phyloP scores from a whole-genome alignment of 176 grass and related monocot genomes.

The Avena sativa region DNA sequence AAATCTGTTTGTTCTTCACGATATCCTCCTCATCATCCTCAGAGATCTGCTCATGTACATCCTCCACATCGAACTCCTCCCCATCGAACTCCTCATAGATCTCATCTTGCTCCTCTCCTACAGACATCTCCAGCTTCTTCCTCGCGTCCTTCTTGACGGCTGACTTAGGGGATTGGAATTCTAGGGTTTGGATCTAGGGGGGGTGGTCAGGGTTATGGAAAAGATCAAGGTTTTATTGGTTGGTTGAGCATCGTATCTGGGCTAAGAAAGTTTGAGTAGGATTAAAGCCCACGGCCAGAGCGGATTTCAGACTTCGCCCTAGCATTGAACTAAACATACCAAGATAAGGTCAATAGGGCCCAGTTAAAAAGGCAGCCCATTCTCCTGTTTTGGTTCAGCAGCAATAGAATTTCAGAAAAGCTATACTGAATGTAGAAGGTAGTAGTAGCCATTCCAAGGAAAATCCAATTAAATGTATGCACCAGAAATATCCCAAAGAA shows the following conservation, averaged over 20 bases:
- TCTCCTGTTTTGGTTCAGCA: not conserved
- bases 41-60: constrained; percentile 40
- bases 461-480: not conserved
- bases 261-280: not conserved
- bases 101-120: not conserved
- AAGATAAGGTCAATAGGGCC: not conserved
- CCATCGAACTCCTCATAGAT: not conserved
- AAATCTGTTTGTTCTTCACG: not conserved
- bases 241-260: not conserved
- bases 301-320: constrained; percentile 4
- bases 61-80: not conserved
- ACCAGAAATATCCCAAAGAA: not conserved
- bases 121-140: not conserved
- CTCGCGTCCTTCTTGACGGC: not conserved
- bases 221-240: not conserved
- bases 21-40: constrained; percentile 49
- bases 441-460: not conserved
- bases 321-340: not conserved
- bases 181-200: constrained; percentile 28
- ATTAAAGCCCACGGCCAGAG: not conserved
- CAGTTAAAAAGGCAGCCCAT: constrained; percentile 2
- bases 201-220: constrained; percentile 24
- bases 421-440: not conserved
- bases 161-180: not conserved
- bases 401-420: not conserved